A percentile compares a stretch with the other conserved stretches of the same genome.
phyloP scores from a whole-genome alignment of 768 basidiomycete genomes.

The Hygrocybe coccinea region DNA sequence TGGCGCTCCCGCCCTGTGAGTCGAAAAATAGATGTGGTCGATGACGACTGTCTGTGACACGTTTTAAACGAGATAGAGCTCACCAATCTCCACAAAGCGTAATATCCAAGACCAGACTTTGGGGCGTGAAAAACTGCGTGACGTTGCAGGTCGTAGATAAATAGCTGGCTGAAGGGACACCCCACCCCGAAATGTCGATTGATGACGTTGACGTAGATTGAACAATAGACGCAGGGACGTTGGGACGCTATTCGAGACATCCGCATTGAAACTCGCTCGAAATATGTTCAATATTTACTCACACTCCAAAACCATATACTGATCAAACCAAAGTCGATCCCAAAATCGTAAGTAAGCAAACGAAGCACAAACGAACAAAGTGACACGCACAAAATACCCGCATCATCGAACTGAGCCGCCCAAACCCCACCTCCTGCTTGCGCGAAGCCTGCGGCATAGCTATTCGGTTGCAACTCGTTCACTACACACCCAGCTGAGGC shows the following conservation, averaged over 20 bases:
- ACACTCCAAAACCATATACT: slow-evolving; percentile 50
- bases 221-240: slow-evolving; percentile 32
- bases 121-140: slow-evolving; percentile 38
- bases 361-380: not conserved
- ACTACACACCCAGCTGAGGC: slow-evolving; percentile 41
- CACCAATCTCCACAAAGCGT: slow-evolving; percentile 49
- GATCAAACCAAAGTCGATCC: not conserved
- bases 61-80: slow-evolving; percentile 1
- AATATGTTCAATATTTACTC: slow-evolving; percentile 14
- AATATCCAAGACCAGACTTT: slow-evolving; percentile 49
- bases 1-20: slow-evolving; percentile 42
- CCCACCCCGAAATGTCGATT: slow-evolving; percentile 40
- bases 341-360: not conserved
- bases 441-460: slow-evolving; percentile 47
- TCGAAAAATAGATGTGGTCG: not conserved
- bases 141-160: slow-evolving; percentile 40
- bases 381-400: slow-evolving; percentile 34
- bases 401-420: slow-evolving; percentile 62
- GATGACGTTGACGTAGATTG: slow-evolving; percentile 27
- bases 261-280: slow-evolving; percentile 11
- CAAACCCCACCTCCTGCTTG: slow-evolving; percentile 50
- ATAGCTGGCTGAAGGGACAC: slow-evolving; percentile 38
- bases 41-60: not conserved
- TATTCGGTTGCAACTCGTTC: slow-evolving; percentile 37
- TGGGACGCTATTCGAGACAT: slow-evolving; percentile 29